phyloP scores from a whole-genome alignment of 1,284 basidiomycete genomes.

The Moesziomyces parantarcticus region DNA sequence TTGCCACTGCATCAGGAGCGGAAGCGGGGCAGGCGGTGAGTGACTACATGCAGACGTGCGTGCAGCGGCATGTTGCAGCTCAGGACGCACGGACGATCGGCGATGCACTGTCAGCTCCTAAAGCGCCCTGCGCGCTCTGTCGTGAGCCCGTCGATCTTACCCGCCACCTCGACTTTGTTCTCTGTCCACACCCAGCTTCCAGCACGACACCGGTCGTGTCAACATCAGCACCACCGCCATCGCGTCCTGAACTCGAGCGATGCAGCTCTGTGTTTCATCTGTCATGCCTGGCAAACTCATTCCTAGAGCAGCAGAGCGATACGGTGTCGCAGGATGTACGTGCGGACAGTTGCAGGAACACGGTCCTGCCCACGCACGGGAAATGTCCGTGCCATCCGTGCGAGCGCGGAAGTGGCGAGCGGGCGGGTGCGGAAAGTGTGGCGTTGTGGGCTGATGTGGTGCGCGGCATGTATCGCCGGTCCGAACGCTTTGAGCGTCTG shows the following conservation, averaged over 20 bases:
- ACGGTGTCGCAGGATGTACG: conserved; percentile 8
- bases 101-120: conserved; percentile 5
- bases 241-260: not conserved
- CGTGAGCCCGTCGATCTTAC: conserved; percentile 22
- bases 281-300: conserved; percentile 75
- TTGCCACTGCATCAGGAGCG: not conserved
- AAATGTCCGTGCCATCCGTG: conserved; percentile 26
- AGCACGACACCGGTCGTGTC: conserved; percentile 4
- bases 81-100: conserved; percentile 26
- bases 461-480: conserved; percentile 40
- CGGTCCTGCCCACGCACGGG: conserved; percentile 49
- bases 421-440: not conserved
- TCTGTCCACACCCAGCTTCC: conserved; percentile 21
- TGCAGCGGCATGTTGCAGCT: conserved; percentile 24
- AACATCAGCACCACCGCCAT: not conserved
- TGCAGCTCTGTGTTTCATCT: conserved; percentile 77
- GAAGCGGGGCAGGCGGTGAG: conserved; percentile 5
- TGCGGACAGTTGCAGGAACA: conserved; percentile 5
- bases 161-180: conserved; percentile 24
- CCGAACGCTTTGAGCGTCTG: conserved; percentile 41
- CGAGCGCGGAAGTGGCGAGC: not conserved
- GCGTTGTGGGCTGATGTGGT: conserved; percentile 53
- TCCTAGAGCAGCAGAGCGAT: conserved; percentile 69
- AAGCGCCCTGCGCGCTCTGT: conserved; percentile 23
- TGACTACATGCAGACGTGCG: conserved; percentile 33